Evolutionary conservation across 2,329 filamentous ascomycete genomes (phyloP).

Genomic region (Pestalotiopsis sp.): DNA sequence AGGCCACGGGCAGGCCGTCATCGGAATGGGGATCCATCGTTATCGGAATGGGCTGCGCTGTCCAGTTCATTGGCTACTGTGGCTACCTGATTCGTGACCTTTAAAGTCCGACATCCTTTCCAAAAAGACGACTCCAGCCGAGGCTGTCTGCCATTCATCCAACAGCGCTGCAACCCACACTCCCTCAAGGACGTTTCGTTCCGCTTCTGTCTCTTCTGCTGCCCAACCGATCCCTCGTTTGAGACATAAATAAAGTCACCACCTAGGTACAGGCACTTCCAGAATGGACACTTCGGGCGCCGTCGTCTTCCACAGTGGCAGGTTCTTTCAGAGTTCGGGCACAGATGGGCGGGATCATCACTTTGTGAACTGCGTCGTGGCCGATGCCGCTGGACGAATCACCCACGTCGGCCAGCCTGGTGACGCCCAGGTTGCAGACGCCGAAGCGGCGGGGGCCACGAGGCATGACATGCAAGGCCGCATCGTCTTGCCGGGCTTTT

Average conservation of each 20-base stretch:
- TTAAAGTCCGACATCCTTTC: background rate
- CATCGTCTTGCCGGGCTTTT: constrained; percentile 55
- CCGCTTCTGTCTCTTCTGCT: background rate
- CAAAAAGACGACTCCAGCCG: background rate
- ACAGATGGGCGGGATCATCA: constrained; percentile 24
- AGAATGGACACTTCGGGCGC: background rate
- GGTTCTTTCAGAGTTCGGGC: constrained; percentile 55
- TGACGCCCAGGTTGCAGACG: constrained; percentile 32
- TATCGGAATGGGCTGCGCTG: background rate
- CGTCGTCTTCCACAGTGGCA: constrained; percentile 59
- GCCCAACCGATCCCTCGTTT: background rate
- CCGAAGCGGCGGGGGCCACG: constrained; percentile 24
- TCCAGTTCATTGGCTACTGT: background rate
- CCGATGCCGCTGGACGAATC: constrained; percentile 36
- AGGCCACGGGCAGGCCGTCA: background rate
- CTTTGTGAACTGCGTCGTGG: constrained; percentile 41
- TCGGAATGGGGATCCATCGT: constrained; percentile 3
- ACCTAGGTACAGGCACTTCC: background rate
- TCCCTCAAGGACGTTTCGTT: background rate
- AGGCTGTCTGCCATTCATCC: background rate
- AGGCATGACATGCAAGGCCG: constrained; percentile 39
- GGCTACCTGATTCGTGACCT: background rate
- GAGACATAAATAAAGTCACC: background rate
- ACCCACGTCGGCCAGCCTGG: constrained; percentile 35
- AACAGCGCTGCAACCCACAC: constrained; percentile 47